These are phyloP conservation scores for Tetrapisispora fleetii DNA, from an alignment of 805 yeast genomes.

Conservation along the genomic window DNA sequence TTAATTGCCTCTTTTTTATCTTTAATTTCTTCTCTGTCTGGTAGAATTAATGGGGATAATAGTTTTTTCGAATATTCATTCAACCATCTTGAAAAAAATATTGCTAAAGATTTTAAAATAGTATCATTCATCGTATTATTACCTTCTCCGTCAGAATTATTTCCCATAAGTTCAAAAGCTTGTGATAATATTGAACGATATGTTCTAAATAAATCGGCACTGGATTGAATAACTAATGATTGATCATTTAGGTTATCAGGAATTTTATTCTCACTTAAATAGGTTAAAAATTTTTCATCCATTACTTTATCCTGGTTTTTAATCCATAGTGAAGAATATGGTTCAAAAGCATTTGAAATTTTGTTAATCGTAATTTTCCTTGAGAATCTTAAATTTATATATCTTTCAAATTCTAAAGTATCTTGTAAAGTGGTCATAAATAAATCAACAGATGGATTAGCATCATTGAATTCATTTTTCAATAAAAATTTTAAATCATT, in stretches of 20 bases:
- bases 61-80: constrained; percentile 45
- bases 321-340: constrained; percentile 78
- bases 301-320: constrained; percentile 66
- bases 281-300: constrained; percentile 52
- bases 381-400: constrained; percentile 52
- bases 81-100: constrained; percentile 58
- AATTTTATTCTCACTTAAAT: constrained; percentile 47
- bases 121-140: constrained; percentile 14
- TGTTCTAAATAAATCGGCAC: constrained; percentile 74
- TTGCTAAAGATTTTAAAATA: constrained; percentile 36
- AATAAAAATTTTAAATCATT: constrained; percentile 53
- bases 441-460: constrained; percentile 43
- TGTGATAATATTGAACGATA: constrained; percentile 69
- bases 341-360: constrained; percentile 68
- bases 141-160: constrained; percentile 20
- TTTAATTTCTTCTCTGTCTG: constrained; percentile 28
- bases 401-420: constrained; percentile 77
- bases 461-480: constrained; percentile 32
- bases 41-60: constrained; percentile 41
- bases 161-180: constrained; percentile 43
- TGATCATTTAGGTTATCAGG: constrained; percentile 37
- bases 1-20: constrained; percentile 51
- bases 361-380: constrained; percentile 33
- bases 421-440: constrained; percentile 61
- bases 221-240: constrained; percentile 69